Base-by-base conservation (phyloP, 2,329 filamentous ascomycete species). In the Beauveria bassiana region DNA sequence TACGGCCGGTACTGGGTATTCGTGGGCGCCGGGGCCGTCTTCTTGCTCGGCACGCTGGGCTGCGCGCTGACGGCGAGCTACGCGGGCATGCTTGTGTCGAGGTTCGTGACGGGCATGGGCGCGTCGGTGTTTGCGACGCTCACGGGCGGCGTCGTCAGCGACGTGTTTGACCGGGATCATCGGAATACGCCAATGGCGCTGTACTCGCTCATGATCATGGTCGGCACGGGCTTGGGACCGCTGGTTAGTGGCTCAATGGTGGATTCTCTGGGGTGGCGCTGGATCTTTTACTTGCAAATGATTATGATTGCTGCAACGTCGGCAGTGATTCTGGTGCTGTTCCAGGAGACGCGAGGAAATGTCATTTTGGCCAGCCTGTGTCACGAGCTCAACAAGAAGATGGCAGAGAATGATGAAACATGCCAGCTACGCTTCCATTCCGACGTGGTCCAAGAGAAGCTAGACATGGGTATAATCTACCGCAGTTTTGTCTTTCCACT, bases 181-280 rank as follows among this genome's bases (percentile, higher is more conserved):
- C 81, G 93, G 40, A 96, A 96, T 68, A 91, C 88, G 0, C 90
- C 93, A 0, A 96, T 97, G 93, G 88, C 91, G 0, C 71, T 96
- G 0, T 96, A 96, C 72, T 89, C 88, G n/a, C 90, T 88, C 0
- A 79, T 81, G 4, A 92, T 91, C 0, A 76, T 97, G 0, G 80
- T 88, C 12, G 93, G 91, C 0, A 96, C 91, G 0, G 91, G 91
- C 0, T 75, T 88, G 1, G 92, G 92, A 0, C 92, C 92, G 0
- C 70, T 96, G 7, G 77, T 92, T 0, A 83, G 82, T 5, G 85
- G 89, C 1, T 84, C 87, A 52, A 85, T 97, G 64, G 84, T 87
- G 0, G 68, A 75, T 10, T 66, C 70, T 8, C 72, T 69, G 0
- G 63, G 70, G 24, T 96, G 90, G 90, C 84, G 90, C 64, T 96